Base-by-base conservation (phyloP, 2,329 filamentous ascomycete genomes). In the Pseudofabraea citricarpa region DNA sequence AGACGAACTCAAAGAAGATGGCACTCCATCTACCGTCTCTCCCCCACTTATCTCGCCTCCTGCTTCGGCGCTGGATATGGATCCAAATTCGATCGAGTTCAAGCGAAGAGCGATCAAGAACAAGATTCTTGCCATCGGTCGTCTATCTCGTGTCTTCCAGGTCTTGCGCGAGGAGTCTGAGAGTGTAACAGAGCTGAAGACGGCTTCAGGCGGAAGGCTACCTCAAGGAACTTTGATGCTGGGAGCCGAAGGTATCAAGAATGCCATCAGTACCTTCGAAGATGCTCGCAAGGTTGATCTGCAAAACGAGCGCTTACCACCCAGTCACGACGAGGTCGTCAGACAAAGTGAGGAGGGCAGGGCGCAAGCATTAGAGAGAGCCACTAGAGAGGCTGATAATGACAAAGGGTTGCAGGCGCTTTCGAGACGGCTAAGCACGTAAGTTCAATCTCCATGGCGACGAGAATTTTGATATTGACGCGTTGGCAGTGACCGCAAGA, bases 31-130 rank as follows among this genome's bases (percentile, higher is more conserved):
- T n/a, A 53, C 54, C 6, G 44, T 52, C 8, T 73, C 83, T 5
- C 75, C 79, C 1, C 85, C 88, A 1, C 18, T 37, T 5, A 67
- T 77, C 8, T 95, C 91, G 9, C 89, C 91, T 26, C 81, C 90
- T 2, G 66, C 83, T 36, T 68, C 71, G 3, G 64, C 67, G 8
- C 62, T 67, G 43, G 56, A 55, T 37, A 38, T 58, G 59, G 91
- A 97, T 58, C 83, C 86, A 10, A 90, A 95, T 40, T 90, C 85
- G 41, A 88, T 85, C 57, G 93, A 98, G 64, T 91, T 85, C 74
- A 97, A 96, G 77, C 81, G 93, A 60, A 84, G 90, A 36, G 90
- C 90, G 3, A 95, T 98, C 78, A 97, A 97, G 77, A 98, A 98
- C 82, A 98, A 98, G 75, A 97, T 98, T 61, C 73, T 98, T 57